Percentiles rank a stretch among this genome's conserved stretches.
Conservation (phyloP, 2,329 filamentous ascomycete species). For the Incumbomyces lentus region DNA sequence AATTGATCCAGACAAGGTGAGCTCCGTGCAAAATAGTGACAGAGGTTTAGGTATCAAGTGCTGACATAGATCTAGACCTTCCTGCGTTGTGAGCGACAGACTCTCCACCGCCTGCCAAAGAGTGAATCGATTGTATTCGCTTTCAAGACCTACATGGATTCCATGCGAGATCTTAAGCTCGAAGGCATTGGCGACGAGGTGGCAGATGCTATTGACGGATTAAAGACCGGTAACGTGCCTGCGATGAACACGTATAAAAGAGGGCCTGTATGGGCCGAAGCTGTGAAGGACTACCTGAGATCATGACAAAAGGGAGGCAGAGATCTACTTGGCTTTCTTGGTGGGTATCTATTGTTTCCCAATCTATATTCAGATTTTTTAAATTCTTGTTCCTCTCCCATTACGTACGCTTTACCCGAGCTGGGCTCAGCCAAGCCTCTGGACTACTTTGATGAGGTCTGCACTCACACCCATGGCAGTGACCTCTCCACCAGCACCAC, state of each 20-base stretch:
- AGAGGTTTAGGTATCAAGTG: neutral
- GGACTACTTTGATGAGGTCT: slow-evolving; percentile 80
- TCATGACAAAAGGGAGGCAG: slow-evolving; percentile 3
- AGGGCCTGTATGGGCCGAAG: slow-evolving; percentile 46
- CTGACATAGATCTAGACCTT: slow-evolving; percentile 27
- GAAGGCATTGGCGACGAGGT: slow-evolving; percentile 47
- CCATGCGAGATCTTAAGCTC: slow-evolving; percentile 43
- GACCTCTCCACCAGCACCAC: slow-evolving; percentile 85
- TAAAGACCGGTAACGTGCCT: slow-evolving; percentile 47
- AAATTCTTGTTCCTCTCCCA: no score
- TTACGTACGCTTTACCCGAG: no score
- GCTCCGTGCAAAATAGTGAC: slow-evolving; percentile 12
- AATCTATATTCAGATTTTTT: no score
- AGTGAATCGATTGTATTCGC: slow-evolving; percentile 48
- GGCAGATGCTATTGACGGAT: slow-evolving; percentile 49
- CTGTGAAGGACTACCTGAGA: slow-evolving; percentile 42
- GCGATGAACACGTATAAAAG: slow-evolving; percentile 51
- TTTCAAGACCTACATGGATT: slow-evolving; percentile 54
- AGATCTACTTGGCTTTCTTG: no score
- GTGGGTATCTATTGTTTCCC: no score
- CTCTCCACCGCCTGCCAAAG: slow-evolving; percentile 47
- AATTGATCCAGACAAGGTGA: slow-evolving; percentile 37
- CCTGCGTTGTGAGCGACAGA: slow-evolving; percentile 51
- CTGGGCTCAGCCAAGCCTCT: slow-evolving; percentile 45
- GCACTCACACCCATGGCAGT: slow-evolving; percentile 97